These are phyloP conservation scores for Mucor saturninus DNA, from an alignment of 371 early-diverging fungal genomes.

Conservation along the genomic window DNA sequence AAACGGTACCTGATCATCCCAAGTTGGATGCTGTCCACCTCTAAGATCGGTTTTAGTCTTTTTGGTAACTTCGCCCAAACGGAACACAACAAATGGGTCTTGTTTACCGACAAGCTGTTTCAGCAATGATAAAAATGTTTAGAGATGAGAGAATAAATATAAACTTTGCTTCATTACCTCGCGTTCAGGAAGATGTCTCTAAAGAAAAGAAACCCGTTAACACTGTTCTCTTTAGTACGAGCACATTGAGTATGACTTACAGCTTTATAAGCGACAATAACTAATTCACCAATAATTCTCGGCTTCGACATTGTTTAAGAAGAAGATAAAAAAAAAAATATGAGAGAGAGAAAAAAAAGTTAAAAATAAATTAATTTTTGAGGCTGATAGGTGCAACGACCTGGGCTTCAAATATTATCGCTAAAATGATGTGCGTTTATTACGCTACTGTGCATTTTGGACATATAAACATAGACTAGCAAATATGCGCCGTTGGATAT, in stretches of 20 bases:
- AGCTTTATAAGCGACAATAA: conserved; percentile 55
- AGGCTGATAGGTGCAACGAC: conserved; percentile 12
- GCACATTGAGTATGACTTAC: conserved; percentile 25
- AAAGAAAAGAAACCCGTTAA: conserved; percentile 4
- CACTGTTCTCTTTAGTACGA: neutral
- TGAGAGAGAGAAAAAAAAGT: conserved; percentile 6
- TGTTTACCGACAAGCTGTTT: conserved; percentile 52
- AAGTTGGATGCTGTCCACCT: conserved; percentile 56
- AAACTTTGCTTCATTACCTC: conserved; percentile 34
- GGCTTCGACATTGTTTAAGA: conserved; percentile 29
- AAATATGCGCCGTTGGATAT: too few relatives aligned
- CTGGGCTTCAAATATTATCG: conserved; percentile 7
- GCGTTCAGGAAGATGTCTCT: conserved; percentile 53
- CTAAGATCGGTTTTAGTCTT: conserved; percentile 51
- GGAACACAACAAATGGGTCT: conserved; percentile 53
- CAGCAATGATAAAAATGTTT: neutral
- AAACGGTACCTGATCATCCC: conserved; percentile 57
- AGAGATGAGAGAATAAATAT: neutral
- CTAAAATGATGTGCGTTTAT: neutral
- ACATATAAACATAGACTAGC: too few relatives aligned
- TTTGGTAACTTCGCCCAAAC: conserved; percentile 42
- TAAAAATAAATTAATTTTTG: conserved; percentile 9
- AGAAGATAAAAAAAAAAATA: conserved; percentile 1
- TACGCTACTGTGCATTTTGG: too few relatives aligned
- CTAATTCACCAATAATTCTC: conserved; percentile 47